Conservation (phyloP, 768 basidiomycete genomes). For the Austroboletus eburneus region DNA sequence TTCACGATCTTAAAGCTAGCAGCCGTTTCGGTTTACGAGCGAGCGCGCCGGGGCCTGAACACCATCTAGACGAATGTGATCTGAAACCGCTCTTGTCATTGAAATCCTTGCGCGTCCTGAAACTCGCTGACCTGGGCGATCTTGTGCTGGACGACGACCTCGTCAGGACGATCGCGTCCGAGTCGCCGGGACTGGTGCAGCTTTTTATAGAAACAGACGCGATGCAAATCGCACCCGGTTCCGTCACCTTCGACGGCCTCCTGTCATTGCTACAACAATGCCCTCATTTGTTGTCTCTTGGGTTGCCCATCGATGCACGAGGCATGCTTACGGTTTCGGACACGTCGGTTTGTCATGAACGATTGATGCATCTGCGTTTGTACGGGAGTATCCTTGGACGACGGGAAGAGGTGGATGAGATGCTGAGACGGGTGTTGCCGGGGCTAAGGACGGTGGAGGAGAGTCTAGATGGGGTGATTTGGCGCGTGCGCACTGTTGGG, state of each 20-base stretch:
- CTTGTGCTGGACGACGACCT: constrained; percentile 14
- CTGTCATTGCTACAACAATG: constrained; percentile 18
- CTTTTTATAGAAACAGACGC: constrained; percentile 8
- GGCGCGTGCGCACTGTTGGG: constrained; percentile 11
- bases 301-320: constrained; percentile 12
- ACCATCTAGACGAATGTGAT: constrained; percentile 8
- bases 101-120: constrained; percentile 10
- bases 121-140: constrained; percentile 14
- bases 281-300: constrained; percentile 12
- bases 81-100: constrained; percentile 15
- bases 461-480: constrained; percentile 12
- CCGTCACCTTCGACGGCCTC: constrained; percentile 19
- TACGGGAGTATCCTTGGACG: constrained; percentile 13
- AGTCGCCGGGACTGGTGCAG: constrained; percentile 16
- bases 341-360: constrained; percentile 10
- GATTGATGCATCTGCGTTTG: constrained; percentile 14
- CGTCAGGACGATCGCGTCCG: constrained; percentile 14
- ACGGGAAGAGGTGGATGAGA: constrained; percentile 15
- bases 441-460: constrained; percentile 21
- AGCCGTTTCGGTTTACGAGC: constrained; percentile 20
- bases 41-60: constrained; percentile 15
- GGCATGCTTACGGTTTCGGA: constrained; percentile 9
- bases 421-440: constrained; percentile 22
- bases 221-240: neutral
- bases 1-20: constrained; percentile 16